Evolutionary conservation across 2,329 filamentous ascomycete species (phyloP).

Genomic region (Fusarium chlamydosporum): DNA sequence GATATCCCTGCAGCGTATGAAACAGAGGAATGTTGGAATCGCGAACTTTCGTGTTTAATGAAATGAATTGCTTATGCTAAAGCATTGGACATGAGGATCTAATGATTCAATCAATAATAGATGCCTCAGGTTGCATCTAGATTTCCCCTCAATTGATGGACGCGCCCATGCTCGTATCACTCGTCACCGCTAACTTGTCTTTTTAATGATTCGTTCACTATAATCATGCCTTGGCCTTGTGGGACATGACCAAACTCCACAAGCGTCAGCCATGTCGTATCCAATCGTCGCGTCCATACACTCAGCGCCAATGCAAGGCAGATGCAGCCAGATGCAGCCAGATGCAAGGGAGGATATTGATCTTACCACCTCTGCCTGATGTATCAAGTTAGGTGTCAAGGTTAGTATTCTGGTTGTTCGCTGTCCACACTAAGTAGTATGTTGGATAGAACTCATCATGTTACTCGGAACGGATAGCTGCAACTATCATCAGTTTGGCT

Average conservation of each 20-base stretch:
- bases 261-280: conserved; percentile 27
- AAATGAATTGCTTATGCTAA: not conserved
- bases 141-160: conserved; percentile 25
- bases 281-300: conserved; percentile 46
- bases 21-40: conserved; percentile 22
- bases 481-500: too few species aligned
- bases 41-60: conserved; percentile 22
- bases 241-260: conserved; percentile 36
- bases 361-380: conserved; percentile 3
- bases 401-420: not conserved
- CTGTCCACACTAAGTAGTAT: too few species aligned
- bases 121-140: conserved; percentile 32
- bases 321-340: conserved; percentile 4
- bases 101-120: not conserved
- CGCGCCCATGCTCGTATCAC: conserved; percentile 6
- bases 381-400: not conserved
- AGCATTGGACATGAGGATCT: not conserved
- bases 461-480: too few species aligned
- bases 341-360: conserved; percentile 44
- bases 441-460: too few species aligned
- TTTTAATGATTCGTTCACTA: conserved; percentile 37
- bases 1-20: conserved; percentile 9
- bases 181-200: conserved; percentile 37
- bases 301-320: conserved; percentile 31
- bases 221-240: conserved; percentile 30